These are phyloP conservation scores for Berberis thunbergii DNA, from an alignment of 164 flowering plant genomes.

Conservation along the genomic window DNA sequence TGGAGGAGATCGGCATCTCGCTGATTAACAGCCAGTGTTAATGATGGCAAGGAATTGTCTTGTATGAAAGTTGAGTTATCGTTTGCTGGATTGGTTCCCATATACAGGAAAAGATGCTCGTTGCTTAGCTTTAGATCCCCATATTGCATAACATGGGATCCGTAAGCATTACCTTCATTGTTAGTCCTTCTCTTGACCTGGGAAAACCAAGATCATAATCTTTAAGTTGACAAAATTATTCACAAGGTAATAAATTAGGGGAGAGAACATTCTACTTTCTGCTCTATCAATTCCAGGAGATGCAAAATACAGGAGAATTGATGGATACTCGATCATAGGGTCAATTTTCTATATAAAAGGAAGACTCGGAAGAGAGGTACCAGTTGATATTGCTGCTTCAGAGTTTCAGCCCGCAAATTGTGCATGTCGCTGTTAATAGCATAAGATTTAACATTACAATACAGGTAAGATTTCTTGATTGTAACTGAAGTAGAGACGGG, in stretches of 20 bases:
- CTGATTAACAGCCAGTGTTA: slow-evolving; percentile 52
- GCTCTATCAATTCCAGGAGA: neutral
- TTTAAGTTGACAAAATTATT: neutral
- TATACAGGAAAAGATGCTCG: slow-evolving; percentile 39
- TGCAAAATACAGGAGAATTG: neutral
- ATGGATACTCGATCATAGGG: too few species aligned
- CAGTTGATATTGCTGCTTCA: slow-evolving; percentile 86
- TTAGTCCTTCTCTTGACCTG: slow-evolving; percentile 76
- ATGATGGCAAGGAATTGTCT: slow-evolving; percentile 39
- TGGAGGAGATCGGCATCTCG: slow-evolving; percentile 83
- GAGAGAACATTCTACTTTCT: neutral
- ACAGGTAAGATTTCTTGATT: neutral
- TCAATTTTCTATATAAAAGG: too few species aligned
- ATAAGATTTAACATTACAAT: neutral
- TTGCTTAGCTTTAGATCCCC: slow-evolving; percentile 51
- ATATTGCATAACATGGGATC: slow-evolving; percentile 92
- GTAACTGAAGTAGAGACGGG: too few species aligned
- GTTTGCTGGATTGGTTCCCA: slow-evolving; percentile 79
- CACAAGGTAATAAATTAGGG: neutral
- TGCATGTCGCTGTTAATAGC: slow-evolving; percentile 58
- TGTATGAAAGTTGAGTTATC: slow-evolving; percentile 45
- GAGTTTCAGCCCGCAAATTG: slow-evolving; percentile 60
- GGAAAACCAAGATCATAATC: slow-evolving; percentile 7
- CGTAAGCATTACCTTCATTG: slow-evolving; percentile 26
- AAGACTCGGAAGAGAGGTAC: slow-evolving; percentile 23